Base-by-base conservation (phyloP, 1,139 yeast species). In the Lodderomyces metapsilosis region DNA sequence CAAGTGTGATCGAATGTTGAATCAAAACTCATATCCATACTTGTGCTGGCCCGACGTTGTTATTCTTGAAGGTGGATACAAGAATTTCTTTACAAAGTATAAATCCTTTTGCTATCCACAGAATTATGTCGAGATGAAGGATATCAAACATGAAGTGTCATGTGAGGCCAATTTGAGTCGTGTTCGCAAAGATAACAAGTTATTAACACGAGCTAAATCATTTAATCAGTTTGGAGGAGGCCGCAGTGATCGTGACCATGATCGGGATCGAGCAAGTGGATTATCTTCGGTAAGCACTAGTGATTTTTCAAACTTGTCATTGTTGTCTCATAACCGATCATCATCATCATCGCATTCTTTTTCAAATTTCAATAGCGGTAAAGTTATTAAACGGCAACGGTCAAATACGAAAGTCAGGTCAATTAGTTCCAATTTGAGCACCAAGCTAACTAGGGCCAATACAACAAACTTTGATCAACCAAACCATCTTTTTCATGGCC, bases 11-110 rank as follows among this genome's bases (percentile, higher is more conserved):
- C 76, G 98, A 46, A 76, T 76, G 37, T 54, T 80, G 40, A 89
- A 91, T 59, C 75, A 80, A 48, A 81, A 82, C 43, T 70, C 76
- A 48, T 94, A 92, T 62, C 98, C 98, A 1, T 68, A 74, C 48
- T 70, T 92, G 44, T 78, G 78, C 49, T 92, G 83, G 57, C 98
- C 98, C 1, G 96, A 92, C 64, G 80, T 92, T 38, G 82, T 88
- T 32, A 80, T 92, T 32, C 71, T 92, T 39, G 88, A 88, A 52
- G 98, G 98, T 28, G 98, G 98, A 6, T 92, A 92, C 68, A 82
- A 84, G 56, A 71, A 71, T 33, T 92, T 91, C 57, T 91, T 72
- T 61, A 80, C 82, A 37, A 63, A 64, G 34, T 76, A 68, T 56
- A 67, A 71, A 43, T 18, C 22, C 13, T 67, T 78, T 38, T 88